phyloP scores from a whole-genome alignment of 345 rosid species.

The Salix dunnii region DNA sequence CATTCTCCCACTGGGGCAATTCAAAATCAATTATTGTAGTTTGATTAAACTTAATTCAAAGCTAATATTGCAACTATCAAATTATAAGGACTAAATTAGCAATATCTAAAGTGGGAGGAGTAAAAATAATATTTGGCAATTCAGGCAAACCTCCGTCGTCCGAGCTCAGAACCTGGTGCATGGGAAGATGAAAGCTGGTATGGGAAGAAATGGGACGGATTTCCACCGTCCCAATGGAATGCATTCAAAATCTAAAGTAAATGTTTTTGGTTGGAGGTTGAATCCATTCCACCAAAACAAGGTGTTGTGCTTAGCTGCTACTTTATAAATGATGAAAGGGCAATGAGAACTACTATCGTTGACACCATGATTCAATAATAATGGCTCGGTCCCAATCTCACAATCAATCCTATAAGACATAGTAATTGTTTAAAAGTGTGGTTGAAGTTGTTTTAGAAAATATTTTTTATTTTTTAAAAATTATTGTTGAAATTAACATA shows the following conservation, averaged over 20 bases:
- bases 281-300: background rate
- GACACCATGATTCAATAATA: background rate
- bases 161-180: background rate
- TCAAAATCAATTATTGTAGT: background rate
- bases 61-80: background rate
- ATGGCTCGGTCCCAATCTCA: background rate
- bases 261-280: background rate
- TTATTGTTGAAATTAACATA: too few species aligned
- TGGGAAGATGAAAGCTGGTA: too few species aligned
- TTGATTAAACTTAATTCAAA: background rate
- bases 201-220: background rate
- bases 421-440: too few species aligned
- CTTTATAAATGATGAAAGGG: background rate
- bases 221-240: background rate
- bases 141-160: background rate
- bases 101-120: background rate
- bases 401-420: background rate
- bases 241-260: background rate
- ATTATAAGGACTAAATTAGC: background rate
- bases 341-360: background rate
- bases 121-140: too few species aligned
- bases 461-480: too few species aligned
- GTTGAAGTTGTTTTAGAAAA: too few species aligned
- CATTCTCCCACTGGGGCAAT: background rate
- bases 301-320: too few species aligned